phyloP scores from a whole-genome alignment of 768 basidiomycete genomes.

The Suillus plorans region DNA sequence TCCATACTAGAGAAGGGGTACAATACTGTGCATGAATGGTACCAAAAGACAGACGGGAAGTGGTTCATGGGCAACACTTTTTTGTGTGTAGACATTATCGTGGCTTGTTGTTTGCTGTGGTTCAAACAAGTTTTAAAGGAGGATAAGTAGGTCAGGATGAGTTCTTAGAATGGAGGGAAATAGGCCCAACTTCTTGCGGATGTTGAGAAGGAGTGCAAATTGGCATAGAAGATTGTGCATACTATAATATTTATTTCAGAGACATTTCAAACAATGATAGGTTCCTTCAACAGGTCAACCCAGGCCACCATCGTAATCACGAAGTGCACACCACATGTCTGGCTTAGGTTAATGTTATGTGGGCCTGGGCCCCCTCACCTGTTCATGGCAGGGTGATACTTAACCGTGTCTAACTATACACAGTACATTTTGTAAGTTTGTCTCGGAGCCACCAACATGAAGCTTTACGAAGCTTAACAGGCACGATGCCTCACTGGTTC shows the following conservation, averaged over 20 bases:
- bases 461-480: too few species aligned
- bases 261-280: too few species aligned
- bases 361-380: too few species aligned
- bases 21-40: conserved; percentile 16
- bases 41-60: conserved; percentile 22
- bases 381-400: too few species aligned
- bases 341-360: too few species aligned
- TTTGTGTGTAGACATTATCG: conserved; percentile 7
- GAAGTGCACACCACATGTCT: conserved; percentile 19
- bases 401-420: too few species aligned
- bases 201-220: conserved; percentile 26
- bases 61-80: conserved; percentile 10
- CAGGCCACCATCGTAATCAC: too few species aligned
- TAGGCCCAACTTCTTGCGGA: conserved; percentile 25
- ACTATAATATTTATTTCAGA: not conserved
- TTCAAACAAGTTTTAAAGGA: conserved; percentile 18
- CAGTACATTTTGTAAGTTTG: too few species aligned
- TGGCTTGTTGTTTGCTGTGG: conserved; percentile 11
- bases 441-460: too few species aligned
- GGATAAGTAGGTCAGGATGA: conserved; percentile 27
- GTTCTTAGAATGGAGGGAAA: conserved; percentile 23
- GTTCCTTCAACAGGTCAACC: too few species aligned
- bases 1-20: conserved; percentile 21
- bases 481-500: too few species aligned
- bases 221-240: not conserved